Base-by-base conservation (phyloP, 2,329 filamentous ascomycete genomes). In the Gyromitra esculenta region DNA sequence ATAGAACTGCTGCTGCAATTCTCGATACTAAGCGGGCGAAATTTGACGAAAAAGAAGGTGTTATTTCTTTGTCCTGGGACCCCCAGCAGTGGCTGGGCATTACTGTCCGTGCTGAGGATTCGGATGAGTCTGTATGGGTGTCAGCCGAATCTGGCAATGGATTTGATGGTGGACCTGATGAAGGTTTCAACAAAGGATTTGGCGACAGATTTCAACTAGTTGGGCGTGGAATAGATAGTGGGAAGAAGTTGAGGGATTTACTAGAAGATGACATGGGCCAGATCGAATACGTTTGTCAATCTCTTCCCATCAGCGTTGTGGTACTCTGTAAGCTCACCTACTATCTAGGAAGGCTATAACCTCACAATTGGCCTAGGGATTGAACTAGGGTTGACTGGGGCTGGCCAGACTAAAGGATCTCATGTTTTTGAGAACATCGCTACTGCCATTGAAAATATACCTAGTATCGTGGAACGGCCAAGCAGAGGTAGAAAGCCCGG, bases 321-420 rank as follows among this genome's bases (percentile, higher is more conserved):
- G 13, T 37, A 59, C 35, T 4, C 2, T 63, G 5, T 11, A 21
- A 31, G 43, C 50, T 75, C 8, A 75, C 9, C 13, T 43, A 31
- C n/a, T 54, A 18, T 70, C n/a, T 39, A 75, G 72, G 72, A 75
- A 70, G 72, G 65, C 13, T 48, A 64, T 70, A 45, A 59, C 18
- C 72, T 75, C 39, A 70, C 66, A 15, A 39, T 60, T 15, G 45
- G 57, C 11, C 41, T 75, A 15, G 50, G 50, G 15, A 64, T 75
- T 52, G 72, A 70, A 31, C 50, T 75, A 15, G 50, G 59, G 5
- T 39, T 75, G 66, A 41, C 48, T 9, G 70, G 59, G 50, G 37
- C 41, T 25, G 25, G 25, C n/a, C n/a, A 39, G 25, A 35, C n/a
- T 3, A 18, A 41, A 5, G 65, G 65, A 39, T 41, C 18, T 15